These are phyloP conservation scores for Puccinellia tenuiflora DNA, from an alignment of 176 grass and related monocot species.

Conservation along the genomic window DNA sequence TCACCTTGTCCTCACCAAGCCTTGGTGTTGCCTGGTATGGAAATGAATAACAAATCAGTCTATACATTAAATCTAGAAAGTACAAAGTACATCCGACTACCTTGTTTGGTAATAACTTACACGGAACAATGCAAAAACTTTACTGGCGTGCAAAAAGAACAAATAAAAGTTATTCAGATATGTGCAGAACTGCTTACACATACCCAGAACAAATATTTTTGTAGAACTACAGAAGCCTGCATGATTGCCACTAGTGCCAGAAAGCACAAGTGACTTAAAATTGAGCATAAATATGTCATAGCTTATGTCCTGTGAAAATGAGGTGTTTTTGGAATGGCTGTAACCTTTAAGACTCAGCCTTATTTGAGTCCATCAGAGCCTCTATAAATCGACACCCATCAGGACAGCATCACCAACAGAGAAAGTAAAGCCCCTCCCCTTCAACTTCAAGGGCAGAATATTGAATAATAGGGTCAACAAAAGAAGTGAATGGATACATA, in stretches of 20 bases:
- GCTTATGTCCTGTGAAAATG: background rate
- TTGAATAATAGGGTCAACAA: background rate
- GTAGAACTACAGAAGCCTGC: background rate
- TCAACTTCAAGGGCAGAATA: background rate
- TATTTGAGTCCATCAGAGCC: background rate
- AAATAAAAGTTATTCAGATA: background rate
- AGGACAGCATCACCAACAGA: background rate
- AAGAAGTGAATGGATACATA: conserved; percentile 42
- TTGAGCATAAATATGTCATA: background rate
- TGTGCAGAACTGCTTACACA: background rate
- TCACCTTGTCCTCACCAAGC: conserved; percentile 75
- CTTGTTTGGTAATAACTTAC: background rate
- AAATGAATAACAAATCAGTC: background rate
- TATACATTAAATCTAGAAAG: background rate
- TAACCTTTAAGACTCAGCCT: background rate
- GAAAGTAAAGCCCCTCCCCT: background rate
- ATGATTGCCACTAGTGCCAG: background rate
- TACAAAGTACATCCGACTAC: background rate
- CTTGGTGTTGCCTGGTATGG: conserved; percentile 63
- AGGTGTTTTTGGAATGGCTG: background rate
- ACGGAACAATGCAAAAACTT: background rate
- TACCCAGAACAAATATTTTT: background rate
- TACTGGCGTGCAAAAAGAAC: background rate
- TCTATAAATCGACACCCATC: background rate
- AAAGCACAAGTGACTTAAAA: background rate